Evolutionary conservation across 352 stramenopile genomes (phyloP).

Genomic region (Phytophthora podocarpi): DNA sequence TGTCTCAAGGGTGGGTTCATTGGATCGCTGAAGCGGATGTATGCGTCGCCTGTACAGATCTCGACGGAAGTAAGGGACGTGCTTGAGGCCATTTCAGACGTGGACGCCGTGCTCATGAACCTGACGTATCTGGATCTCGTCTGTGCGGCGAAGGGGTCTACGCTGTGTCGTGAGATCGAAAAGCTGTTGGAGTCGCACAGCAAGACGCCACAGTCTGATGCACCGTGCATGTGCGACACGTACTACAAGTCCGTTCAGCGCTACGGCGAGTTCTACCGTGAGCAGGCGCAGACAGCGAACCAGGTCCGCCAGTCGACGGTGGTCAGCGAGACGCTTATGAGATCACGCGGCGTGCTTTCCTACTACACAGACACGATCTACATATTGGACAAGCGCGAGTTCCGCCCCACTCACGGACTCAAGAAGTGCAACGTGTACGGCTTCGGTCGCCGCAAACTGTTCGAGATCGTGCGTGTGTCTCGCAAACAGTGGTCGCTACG

Average conservation of each 20-base stretch:
- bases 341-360: constrained; percentile 64
- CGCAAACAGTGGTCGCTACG: constrained; percentile 78
- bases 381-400: constrained; percentile 80
- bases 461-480: constrained; percentile 75
- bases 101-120: constrained; percentile 70
- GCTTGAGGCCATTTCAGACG: constrained; percentile 75
- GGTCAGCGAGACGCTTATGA: constrained; percentile 80
- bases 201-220: constrained; percentile 33
- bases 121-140: constrained; percentile 65
- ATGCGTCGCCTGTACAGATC: constrained; percentile 58
- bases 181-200: constrained; percentile 58
- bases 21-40: constrained; percentile 64
- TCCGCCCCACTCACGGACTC: constrained; percentile 61
- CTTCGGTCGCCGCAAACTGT: constrained; percentile 77
- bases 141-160: constrained; percentile 52
- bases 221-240: constrained; percentile 70
- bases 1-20: constrained; percentile 68
- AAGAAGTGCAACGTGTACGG: constrained; percentile 79
- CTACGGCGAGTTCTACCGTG: constrained; percentile 72
- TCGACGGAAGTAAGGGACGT: constrained; percentile 73
- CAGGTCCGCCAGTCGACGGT: constrained; percentile 64
- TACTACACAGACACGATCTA: constrained; percentile 89
- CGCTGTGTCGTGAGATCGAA: constrained; percentile 62
- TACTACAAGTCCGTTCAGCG: constrained; percentile 73
- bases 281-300: constrained; percentile 43